Conservation (phyloP, 352 stramenopile species). For the Phytopythium cucurbitacearum region DNA sequence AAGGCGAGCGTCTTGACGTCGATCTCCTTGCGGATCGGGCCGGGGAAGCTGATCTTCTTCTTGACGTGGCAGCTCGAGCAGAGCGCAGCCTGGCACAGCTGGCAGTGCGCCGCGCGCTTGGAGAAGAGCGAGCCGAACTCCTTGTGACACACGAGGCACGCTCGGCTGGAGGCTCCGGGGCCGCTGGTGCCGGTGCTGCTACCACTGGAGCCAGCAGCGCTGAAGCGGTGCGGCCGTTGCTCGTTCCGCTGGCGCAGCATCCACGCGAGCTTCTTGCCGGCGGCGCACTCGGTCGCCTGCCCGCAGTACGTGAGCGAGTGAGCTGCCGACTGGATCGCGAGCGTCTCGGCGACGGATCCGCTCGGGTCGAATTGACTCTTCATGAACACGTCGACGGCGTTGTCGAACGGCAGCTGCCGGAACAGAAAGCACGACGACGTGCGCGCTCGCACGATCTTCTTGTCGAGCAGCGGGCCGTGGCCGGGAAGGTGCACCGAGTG, state of each 20-base stretch:
- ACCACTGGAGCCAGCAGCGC: not conserved
- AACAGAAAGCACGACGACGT: constrained; percentile 38
- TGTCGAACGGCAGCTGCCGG: constrained; percentile 19
- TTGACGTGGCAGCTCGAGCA: constrained; percentile 30
- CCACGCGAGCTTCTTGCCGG: constrained; percentile 54
- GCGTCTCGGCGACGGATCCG: constrained; percentile 21
- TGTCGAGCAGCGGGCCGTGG: constrained; percentile 25
- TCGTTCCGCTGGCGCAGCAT: constrained; percentile 24
- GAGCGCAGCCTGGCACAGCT: constrained; percentile 23
- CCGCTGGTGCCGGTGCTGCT: constrained; percentile 11
- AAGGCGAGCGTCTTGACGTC: constrained; percentile 23
- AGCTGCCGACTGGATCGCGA: constrained; percentile 25
- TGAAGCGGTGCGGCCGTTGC: not conserved
- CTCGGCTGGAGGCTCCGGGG: constrained; percentile 5
- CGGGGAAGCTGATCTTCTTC: constrained; percentile 34
- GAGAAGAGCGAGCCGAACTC: constrained; percentile 23
- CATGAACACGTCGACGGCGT: constrained; percentile 44
- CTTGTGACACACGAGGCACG: constrained; percentile 27
- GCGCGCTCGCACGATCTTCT: constrained; percentile 27
- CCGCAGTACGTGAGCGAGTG: constrained; percentile 34
- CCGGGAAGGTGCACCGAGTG: constrained; percentile 35
- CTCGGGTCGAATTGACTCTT: constrained; percentile 40
- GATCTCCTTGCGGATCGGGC: constrained; percentile 20
- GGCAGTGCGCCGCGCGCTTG: constrained; percentile 17
- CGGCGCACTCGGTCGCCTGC: constrained; percentile 25